Base-by-base conservation (phyloP, 2,329 filamentous ascomycete species). In the Epichloe bromicola region DNA sequence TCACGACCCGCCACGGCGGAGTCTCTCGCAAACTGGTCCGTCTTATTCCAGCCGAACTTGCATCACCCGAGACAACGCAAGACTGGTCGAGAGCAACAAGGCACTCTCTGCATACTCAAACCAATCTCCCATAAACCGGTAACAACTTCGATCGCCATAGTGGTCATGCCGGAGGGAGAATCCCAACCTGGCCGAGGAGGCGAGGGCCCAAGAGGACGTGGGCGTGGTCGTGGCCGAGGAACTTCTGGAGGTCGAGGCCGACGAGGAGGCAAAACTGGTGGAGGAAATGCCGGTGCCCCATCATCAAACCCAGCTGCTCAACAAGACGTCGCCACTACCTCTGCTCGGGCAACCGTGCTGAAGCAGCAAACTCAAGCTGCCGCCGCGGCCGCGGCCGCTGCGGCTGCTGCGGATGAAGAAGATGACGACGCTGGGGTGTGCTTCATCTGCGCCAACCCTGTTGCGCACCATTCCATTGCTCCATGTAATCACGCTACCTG, bases 401-500 rank as follows among this genome's bases (percentile, higher is more conserved):
- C 52, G 58, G 63, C 42, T 58, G 60, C 48, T 53, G 61, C 30
- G 23, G 55, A 61, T 41, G 60, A 60, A 47, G 63, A 67, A 54
- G 71, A 67, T 3, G 78, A 78, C 46, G 78, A 77, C 30, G 83
- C 76, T 26, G 89, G 96, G 55, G 79, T 96, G 54, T 98, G 93
- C 78, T 97, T 97, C 69, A 98, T 98, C 63, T 98, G 93, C 69
- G 91, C 93, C 51, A 95, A 90, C 57, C 80, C 84, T 2, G 84
- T 98, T 46, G 81, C 86, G 46, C 89, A 97, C 71, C 83, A 88
- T 60, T 86, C 90, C 10, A 82, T 98, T 57, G 83, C 90, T 34
- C 91, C 93, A 19, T 98, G 93, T 70, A 97, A 96, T 67, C 93
- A 98, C 70, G 80, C 87, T 52, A 96, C 91, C 46, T 98, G 93